Conservation (phyloP, 169 alveolate genomes). For the Plasmodium fragile region DNA sequence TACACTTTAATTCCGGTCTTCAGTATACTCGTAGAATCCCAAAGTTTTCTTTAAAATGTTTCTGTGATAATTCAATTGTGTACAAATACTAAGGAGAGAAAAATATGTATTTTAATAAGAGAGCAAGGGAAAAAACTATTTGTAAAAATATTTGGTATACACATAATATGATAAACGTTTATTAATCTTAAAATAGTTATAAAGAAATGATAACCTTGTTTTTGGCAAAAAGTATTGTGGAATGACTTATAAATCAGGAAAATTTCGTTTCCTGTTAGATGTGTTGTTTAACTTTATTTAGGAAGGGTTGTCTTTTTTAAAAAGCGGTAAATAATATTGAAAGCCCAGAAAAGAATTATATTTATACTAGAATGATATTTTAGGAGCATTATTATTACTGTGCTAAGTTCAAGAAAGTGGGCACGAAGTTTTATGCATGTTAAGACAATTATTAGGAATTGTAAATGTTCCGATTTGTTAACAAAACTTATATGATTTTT, state of each 20-base stretch:
- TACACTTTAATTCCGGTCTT: background rate
- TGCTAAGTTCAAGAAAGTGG: background rate
- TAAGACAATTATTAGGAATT: slow-evolving; percentile 1
- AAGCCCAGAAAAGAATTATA: background rate
- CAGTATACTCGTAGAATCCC: background rate
- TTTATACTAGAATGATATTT: background rate
- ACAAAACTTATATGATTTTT: background rate
- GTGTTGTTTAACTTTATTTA: background rate
- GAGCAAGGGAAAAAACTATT: background rate
- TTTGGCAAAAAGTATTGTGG: background rate
- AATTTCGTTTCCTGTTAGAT: background rate
- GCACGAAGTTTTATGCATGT: background rate
- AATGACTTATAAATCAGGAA: background rate
- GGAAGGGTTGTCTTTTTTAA: background rate
- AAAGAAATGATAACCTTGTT: background rate
- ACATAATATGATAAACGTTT: background rate
- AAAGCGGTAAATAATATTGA: background rate
- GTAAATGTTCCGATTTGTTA: background rate
- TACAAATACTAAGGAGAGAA: background rate
- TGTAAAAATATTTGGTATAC: background rate
- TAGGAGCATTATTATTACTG: background rate
- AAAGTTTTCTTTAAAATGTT: background rate
- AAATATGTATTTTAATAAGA: background rate
- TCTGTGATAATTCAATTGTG: background rate
- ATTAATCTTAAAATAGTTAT: background rate